Conservation (phyloP, 768 basidiomycete genomes). For the Gloeostereum incarnatum region DNA sequence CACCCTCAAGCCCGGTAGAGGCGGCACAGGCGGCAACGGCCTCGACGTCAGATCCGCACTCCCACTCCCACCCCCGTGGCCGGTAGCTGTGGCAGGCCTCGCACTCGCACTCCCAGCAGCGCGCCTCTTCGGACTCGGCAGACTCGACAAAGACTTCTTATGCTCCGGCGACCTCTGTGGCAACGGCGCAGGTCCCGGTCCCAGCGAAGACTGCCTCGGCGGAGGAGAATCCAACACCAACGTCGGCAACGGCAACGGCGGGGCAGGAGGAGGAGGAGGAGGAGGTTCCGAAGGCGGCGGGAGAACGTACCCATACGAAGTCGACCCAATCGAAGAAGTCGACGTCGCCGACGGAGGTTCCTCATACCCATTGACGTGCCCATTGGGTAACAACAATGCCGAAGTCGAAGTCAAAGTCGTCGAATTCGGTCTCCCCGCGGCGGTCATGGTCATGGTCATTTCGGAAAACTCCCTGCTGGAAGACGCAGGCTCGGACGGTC, state of each 20-base stretch:
- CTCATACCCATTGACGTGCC: constrained; percentile 6
- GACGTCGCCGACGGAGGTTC: constrained; percentile 6
- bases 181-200: constrained; percentile 9
- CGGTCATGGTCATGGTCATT: neutral
- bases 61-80: neutral
- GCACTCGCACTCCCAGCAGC: constrained; percentile 1
- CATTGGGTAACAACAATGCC: constrained; percentile 3
- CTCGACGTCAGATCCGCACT: neutral
- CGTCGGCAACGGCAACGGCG: constrained; percentile 10
- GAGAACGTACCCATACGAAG: too few species aligned
- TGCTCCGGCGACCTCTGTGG: constrained; percentile 9
- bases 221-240: constrained; percentile 13
- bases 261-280: constrained; percentile 9
- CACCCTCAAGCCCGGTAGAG: constrained; percentile 1
- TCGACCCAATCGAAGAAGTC: constrained; percentile 10
- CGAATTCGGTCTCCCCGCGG: constrained; percentile 8
- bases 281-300: constrained; percentile 8
- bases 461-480: constrained; percentile 1
- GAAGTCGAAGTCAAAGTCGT: neutral
- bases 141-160: constrained; percentile 10
- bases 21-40: constrained; percentile 7
- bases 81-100: constrained; percentile 7
- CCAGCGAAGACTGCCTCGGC: constrained; percentile 17
- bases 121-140: constrained; percentile 4
- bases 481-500: constrained; percentile 14